Base-by-base conservation (phyloP, 2,329 filamentous ascomycete genomes). In the Fusarium cicatricum region DNA sequence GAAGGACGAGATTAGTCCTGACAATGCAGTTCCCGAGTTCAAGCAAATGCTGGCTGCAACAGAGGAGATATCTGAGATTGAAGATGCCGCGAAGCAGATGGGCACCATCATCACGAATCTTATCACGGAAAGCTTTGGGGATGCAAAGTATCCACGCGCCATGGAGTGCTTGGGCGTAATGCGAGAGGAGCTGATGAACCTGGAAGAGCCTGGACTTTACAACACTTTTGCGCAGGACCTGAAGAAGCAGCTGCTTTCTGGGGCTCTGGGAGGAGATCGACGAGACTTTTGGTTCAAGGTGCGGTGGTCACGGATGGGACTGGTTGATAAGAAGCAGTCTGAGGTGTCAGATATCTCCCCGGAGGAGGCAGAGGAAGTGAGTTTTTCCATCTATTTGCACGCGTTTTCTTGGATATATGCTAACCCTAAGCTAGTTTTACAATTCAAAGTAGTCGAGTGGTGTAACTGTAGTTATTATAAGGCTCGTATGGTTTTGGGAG, bases 21-120 rank as follows among this genome's bases (percentile, higher is more conserved):
- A 89, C 10, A 98, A 98, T 61, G 86, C 93, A 1, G 86, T 98
- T 5, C 92, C 95, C 0, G 91, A 94, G 55, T 97, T 97, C 83
- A 96, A 93, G 71, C 91, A 92, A 72, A 83, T 88, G 3, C 80
- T 98, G 14, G 80, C 80, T 2, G 76, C 78, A 2, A 82, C 89
- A 0, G 81, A 85, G 7, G 82, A 87, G 23, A 77, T 89, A 1
- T 77, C 83, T 2, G 80, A 83, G 4, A 84, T 96, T 47, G 80
- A 85, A 55, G 83, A 88, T 15, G 89, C 90, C 1, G 82, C 87
- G 6, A 85, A 87, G 61, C 91, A 96, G 69, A 90, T 98, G 85
- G 86, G 82, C 11, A 72, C 72, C 5, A 88, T 97, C 50, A 84
- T 96, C 38, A 82, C 86, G 53, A 78, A 80, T 8, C 84, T 91